phyloP scores from a whole-genome alignment of 164 flowering plant species.

The Magnolia changhungtana region DNA sequence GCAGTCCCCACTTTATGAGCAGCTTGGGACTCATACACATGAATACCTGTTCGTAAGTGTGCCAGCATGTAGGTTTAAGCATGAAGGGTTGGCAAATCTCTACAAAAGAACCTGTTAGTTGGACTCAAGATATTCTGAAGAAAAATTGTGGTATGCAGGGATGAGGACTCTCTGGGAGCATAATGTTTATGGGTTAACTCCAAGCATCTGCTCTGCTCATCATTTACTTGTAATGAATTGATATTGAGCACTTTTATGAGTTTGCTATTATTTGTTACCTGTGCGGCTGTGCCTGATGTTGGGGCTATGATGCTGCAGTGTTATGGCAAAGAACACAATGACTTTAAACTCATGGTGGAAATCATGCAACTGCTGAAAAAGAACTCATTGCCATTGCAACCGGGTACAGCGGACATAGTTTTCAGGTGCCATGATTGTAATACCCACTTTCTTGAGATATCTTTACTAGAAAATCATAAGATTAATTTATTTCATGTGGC shows the following conservation, averaged over 20 bases:
- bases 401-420: slow-evolving; percentile 92
- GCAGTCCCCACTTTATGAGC: not conserved
- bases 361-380: slow-evolving; percentile 63
- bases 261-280: not conserved
- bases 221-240: slow-evolving; percentile 57
- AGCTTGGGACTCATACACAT: not conserved
- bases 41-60: not conserved
- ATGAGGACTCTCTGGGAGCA: slow-evolving; percentile 72
- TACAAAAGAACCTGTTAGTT: slow-evolving; percentile 1
- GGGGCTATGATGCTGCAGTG: slow-evolving; percentile 36
- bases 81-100: not conserved
- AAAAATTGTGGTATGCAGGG: slow-evolving; percentile 38
- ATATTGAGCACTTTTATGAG: not conserved
- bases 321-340: slow-evolving; percentile 73
- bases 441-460: not conserved
- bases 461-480: no score
- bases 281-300: not conserved
- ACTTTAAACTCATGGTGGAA: slow-evolving; percentile 61
- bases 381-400: slow-evolving; percentile 71
- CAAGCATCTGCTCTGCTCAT: slow-evolving; percentile 70
- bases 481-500: not conserved
- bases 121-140: not conserved
- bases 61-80: not conserved
- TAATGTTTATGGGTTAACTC: slow-evolving; percentile 77
- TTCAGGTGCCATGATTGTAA: slow-evolving; percentile 54